Base-by-base conservation (phyloP, 352 stramenopile species). In the Pythium rishiriense region DNA sequence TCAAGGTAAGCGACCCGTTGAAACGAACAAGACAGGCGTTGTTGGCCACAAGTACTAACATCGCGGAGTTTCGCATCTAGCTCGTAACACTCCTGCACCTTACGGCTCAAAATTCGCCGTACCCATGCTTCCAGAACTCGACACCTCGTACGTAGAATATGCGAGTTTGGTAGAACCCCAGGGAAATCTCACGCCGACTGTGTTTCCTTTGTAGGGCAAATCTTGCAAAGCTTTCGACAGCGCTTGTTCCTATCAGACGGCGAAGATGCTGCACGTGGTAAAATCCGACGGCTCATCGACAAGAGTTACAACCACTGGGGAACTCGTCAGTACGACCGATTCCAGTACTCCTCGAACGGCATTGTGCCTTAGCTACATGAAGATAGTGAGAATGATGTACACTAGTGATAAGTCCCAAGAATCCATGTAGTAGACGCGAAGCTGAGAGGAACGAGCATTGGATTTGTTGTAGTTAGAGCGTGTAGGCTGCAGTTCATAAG, bases 31-130 rank as follows among this genome's bases (percentile, higher is more conserved):
- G 5, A 45, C 39, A 45, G 12, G 39, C 12, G 12, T n/a, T 45
- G 31, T n/a, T n/a, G n/a, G n/a, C n/a, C n/a, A n/a, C n/a, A n/a
- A 10, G 31, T 35, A 35, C 45, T 33, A 31, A 54, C 45, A 19
- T 24, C 2, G 17, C 11, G 35, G 19, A 11, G 12, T 43, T n/a
- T 28, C 22, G 9, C 14, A 21, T 39, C 6, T 28, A 76, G 70
- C 41, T 98, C 52, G 58, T 96, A 11, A 91, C 90, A 15, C 68
- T 98, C 14, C 87, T 98, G 28, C 88, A 97, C 66, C 88, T 98
- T 22, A 97, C 91, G 46, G 82, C 79, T 28, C 71, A 84, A 19
- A 76, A 92, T 41, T 97, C 89, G 31, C 89, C 85, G 10, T 98
- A 97, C 58, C 88, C 88, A 33, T 98, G 92, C 68, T 98, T 98